Base-by-base conservation (phyloP, 306 rosid genomes). In the Lablab purpureus region DNA sequence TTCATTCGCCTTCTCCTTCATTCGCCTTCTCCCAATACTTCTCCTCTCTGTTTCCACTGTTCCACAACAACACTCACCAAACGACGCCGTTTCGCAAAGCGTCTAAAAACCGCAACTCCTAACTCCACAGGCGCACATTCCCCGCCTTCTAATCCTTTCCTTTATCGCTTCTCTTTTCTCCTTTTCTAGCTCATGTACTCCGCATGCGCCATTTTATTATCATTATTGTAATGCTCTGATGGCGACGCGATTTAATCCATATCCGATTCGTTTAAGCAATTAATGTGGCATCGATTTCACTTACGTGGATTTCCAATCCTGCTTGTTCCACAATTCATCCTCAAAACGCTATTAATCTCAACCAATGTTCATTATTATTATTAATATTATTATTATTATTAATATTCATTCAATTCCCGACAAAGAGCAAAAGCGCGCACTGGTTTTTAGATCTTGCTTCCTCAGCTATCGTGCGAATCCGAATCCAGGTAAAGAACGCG, bases 291-390 rank as follows among this genome's bases (percentile, higher is more conserved):
- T 73, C 76, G 1, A 21, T 60, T 50, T 78, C 81, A 30, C 23
- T 74, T 56, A 59, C 78, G 82, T 71, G 66, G 15, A 69, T 80
- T 80, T 70, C 73, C 56, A 40, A 7, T 70, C 64, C 73, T 4
- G 50, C 2, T 78, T 58, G 0, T 45, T 67, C 73, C 68, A 25
- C 63, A 15, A 7, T 41, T 0, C 9, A 32, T 51, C 34, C 12
- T 21, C 17, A 25, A 10, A 10, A 13, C 40, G 6, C 40, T 2
- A 62, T 62, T 14, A n/a, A 17, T 65, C 30, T 2, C 5, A 45
- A 27, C 58, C 43, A 49, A 15, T 21, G 32, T 28, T n/a, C 25
- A 18, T 7, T 51, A 18, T 18, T 51, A 22, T 9, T 19, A 54
- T n/a, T n/a, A n/a, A n/a, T n/a, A n/a, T n/a, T n/a, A n/a, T n/a